These are phyloP conservation scores for Plasmodium inui DNA, from an alignment of 169 alveolate genomes.

Conservation along the genomic window DNA sequence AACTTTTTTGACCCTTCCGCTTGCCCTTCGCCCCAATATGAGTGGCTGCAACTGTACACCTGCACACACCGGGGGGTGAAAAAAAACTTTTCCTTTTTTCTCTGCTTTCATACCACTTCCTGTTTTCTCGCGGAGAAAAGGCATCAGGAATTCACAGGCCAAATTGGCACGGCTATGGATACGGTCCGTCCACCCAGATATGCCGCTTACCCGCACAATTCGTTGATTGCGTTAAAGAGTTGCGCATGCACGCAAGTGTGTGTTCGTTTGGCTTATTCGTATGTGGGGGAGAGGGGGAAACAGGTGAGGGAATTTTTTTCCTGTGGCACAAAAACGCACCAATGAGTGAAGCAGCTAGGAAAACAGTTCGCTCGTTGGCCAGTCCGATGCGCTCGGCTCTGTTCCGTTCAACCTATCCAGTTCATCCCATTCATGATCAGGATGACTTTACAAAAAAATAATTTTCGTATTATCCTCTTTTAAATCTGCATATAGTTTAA, in stretches of 20 bases:
- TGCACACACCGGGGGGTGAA: not conserved
- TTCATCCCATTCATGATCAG: not conserved
- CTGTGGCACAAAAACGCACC: not conserved
- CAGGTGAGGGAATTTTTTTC: not conserved
- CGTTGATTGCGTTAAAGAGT: not conserved
- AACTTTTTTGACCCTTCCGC: not conserved
- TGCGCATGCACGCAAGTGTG: not conserved
- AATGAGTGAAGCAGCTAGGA: not conserved
- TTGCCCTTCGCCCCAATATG: not conserved
- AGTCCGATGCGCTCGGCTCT: not conserved
- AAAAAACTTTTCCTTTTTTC: not conserved
- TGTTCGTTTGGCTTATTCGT: not conserved
- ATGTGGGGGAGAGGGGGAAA: not conserved
- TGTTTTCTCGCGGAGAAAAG: not conserved
- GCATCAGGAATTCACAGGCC: not conserved
- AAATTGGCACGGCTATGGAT: not conserved
- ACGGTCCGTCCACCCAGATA: not conserved
- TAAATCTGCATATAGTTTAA: not conserved
- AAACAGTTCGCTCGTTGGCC: not conserved
- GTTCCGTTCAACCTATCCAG: not conserved
- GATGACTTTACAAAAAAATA: slow-evolving; percentile 1
- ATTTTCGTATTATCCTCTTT: not conserved
- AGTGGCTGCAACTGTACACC: not conserved
- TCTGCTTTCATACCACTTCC: not conserved
- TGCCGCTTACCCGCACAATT: not conserved